Base-by-base conservation (phyloP, 2,329 filamentous ascomycete species). In the Neofusicoccum sp. region DNA sequence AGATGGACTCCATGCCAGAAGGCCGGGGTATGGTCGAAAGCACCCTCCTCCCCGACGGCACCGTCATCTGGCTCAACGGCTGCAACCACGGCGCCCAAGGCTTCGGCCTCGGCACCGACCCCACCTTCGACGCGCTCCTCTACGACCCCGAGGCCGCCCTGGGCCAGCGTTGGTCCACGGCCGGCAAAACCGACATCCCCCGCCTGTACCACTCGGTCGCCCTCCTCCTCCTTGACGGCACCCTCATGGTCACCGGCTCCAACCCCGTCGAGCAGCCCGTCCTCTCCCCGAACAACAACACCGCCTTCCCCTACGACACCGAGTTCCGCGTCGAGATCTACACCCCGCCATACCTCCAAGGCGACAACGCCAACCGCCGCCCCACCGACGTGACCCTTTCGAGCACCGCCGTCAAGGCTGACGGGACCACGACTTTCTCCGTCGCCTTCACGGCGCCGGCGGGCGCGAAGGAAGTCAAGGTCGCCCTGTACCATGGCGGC, bases 321-420 rank as follows among this genome's bases (percentile, higher is more conserved):
- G 84, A 87, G 63, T 86, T 85, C 74, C 80, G 84, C 36, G 82
- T 86, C 44, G 85, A 87, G 69, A 82, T 80, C 59, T 87, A 84
- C 68, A 83, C 82, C 30, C 85, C 85, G 41, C 83, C 84, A 3
- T 87, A 87, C 66, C 78, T 87, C 16, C 74, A 78, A 48, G 83
- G 82, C 12, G 77, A 75, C 41, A 82, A 82, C 51, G 77, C 76
- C 2, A 70, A 72, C 30, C 75, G 69, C 49, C 78, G 84, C 48
- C 83, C 85, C 3, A 78, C 74, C 3, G 72, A 78, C 48, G 74
- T 86, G 54, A 62, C 65, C 3, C 70, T 86, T 14, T 79, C 78
- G 7, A 73, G 69, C 38, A 79, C 74, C 56, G 69, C 70, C 4
- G 71, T 86, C 28, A 71, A 70, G 47, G 73, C 79, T 7, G 72